A percentile compares a stretch with the other conserved stretches of the same genome.
phyloP scores from a whole-genome alignment of 2,329 filamentous ascomycete species.

The Lecanicillium sp. region DNA sequence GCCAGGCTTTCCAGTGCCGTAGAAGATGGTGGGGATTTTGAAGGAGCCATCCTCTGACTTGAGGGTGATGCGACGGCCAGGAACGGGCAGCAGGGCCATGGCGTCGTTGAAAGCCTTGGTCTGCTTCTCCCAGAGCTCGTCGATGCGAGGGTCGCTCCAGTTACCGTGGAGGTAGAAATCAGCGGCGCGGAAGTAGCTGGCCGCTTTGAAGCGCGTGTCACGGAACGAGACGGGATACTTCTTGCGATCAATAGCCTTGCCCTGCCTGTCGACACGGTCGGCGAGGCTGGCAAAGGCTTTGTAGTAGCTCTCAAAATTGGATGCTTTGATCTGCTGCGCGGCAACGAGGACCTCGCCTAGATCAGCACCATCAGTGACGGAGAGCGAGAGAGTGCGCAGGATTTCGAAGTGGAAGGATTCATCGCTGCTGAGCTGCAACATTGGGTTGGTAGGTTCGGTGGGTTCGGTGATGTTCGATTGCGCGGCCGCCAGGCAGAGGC shows the following conservation, averaged over 20 bases:
- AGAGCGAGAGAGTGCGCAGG: conserved; percentile 19
- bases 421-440: conserved; percentile 20
- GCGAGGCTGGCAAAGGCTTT: conserved; percentile 21
- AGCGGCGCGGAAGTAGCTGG: conserved; percentile 36
- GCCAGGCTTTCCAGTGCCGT: conserved; percentile 16
- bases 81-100: conserved; percentile 27
- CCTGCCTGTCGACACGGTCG: conserved; percentile 17
- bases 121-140: conserved; percentile 31
- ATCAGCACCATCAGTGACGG: conserved; percentile 23
- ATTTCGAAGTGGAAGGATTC: conserved; percentile 22
- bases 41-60: conserved; percentile 25
- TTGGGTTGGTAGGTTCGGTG: conserved; percentile 5
- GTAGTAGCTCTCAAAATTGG: conserved; percentile 22
- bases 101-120: conserved; percentile 32
- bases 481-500: conserved; percentile 2
- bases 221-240: conserved; percentile 23
- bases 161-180: conserved; percentile 38
- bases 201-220: conserved; percentile 28
- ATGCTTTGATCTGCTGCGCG: conserved; percentile 21
- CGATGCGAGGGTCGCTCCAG: conserved; percentile 34
- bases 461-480: conserved; percentile 4
- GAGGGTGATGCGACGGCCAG: conserved; percentile 30
- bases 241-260: conserved; percentile 16
- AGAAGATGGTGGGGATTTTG: conserved; percentile 32
- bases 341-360: conserved; percentile 28